Percentiles rank a stretch among this genome's conserved stretches.
phyloP scores from a whole-genome alignment of 257 asterid genomes.

The Fraxinus quadrangulata region DNA sequence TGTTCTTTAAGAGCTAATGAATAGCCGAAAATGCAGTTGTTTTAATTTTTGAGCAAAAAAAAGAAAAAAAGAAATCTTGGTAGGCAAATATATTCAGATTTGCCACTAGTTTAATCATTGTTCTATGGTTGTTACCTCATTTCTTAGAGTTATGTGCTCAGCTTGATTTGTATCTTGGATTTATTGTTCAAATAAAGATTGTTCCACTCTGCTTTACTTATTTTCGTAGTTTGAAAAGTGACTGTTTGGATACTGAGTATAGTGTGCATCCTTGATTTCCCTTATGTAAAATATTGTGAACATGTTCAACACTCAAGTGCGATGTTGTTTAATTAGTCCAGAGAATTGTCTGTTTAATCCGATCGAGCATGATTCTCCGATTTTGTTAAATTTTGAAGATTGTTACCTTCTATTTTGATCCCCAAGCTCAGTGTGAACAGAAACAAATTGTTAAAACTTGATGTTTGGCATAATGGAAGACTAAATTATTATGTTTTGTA shows the following conservation, averaged over 20 bases:
- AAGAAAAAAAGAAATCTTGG: neutral
- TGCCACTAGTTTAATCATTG: neutral
- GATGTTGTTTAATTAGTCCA: neutral
- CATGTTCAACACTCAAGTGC: too few species aligned
- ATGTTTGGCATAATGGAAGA: neutral
- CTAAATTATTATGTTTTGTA: constrained; percentile 3
- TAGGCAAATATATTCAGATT: neutral
- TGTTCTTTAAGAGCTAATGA: constrained; percentile 26
- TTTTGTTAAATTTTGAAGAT: neutral
- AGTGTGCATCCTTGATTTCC: neutral
- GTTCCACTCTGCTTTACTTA: neutral
- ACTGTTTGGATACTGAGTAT: too few species aligned
- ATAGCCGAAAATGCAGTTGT: constrained; percentile 25
- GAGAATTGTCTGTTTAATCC: neutral
- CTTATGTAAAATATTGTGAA: too few species aligned
- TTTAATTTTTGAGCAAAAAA: neutral
- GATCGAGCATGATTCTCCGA: neutral
- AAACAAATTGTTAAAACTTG: neutral
- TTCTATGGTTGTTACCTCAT: neutral
- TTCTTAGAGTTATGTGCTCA: neutral
- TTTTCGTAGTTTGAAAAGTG: too few species aligned
- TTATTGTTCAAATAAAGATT: neutral
- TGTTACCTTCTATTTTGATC: neutral
- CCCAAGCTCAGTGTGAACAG: neutral
- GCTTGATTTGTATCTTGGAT: neutral